Conservation (phyloP, 768 basidiomycete species). For the Pulveroboletus frians region DNA sequence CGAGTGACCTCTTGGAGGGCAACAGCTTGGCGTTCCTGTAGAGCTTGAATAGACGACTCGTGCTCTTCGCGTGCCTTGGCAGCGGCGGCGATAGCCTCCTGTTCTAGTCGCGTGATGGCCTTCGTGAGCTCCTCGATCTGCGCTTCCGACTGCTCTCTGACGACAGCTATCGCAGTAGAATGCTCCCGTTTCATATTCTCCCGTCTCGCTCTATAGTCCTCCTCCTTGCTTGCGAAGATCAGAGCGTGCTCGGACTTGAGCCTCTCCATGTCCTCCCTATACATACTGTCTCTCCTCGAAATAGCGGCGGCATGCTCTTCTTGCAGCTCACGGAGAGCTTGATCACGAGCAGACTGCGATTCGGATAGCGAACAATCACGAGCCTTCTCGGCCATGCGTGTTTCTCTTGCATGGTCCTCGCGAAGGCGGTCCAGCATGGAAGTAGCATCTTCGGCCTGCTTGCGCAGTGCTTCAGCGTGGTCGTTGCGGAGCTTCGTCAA, state of each 20-base stretch:
- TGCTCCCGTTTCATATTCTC: conserved; percentile 35
- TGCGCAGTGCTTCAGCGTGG: conserved; percentile 61
- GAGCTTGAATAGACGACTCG: conserved; percentile 41
- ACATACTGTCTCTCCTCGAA: conserved; percentile 58
- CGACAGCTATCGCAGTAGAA: conserved; percentile 25
- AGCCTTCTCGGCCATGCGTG: conserved; percentile 71
- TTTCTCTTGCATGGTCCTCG: conserved; percentile 69
- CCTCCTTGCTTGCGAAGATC: conserved; percentile 49
- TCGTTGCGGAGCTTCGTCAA: conserved; percentile 71
- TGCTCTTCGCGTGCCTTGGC: conserved; percentile 40
- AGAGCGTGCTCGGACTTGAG: conserved; percentile 61
- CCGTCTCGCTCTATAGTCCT: conserved; percentile 45
- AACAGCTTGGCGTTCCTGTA: conserved; percentile 52
- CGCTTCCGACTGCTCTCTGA: conserved; percentile 33
- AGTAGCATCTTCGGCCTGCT: conserved; percentile 53
- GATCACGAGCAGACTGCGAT: conserved; percentile 61
- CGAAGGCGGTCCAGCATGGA: conserved; percentile 64
- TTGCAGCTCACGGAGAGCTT: conserved; percentile 60
- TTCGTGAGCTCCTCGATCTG: conserved; percentile 61
- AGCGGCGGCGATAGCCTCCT: conserved; percentile 38
- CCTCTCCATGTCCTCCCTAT: conserved; percentile 59
- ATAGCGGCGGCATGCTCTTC: conserved; percentile 69
- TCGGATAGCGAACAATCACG: conserved; percentile 70
- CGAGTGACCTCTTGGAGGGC: conserved; percentile 52
- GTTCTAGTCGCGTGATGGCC: conserved; percentile 45